These are phyloP conservation scores for Casuarina cunninghamiana DNA, from an alignment of 306 rosid species.

Conservation along the genomic window DNA sequence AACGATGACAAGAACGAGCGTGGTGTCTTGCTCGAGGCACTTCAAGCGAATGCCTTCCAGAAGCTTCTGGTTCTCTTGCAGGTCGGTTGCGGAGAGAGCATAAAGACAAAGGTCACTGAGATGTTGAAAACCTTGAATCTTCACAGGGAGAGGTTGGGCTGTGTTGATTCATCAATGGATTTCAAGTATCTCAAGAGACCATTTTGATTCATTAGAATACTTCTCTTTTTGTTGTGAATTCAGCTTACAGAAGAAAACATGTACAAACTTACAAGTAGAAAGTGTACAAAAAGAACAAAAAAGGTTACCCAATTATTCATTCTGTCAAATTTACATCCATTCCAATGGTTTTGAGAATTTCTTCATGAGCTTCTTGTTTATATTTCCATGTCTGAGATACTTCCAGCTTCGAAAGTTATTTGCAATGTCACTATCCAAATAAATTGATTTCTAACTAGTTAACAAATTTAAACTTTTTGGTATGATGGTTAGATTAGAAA, in stretches of 20 bases:
- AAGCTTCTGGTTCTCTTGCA: conserved; percentile 83
- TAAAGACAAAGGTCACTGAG: conserved; percentile 66
- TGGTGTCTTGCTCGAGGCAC: conserved; percentile 52
- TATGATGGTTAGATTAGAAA: no score
- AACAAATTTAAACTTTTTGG: no score
- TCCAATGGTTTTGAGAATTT: neutral
- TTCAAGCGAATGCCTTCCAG: conserved; percentile 71
- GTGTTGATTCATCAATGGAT: conserved; percentile 68
- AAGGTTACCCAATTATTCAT: conserved; percentile 17
- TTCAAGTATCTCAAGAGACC: conserved; percentile 69
- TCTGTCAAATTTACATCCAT: neutral
- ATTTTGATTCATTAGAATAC: conserved; percentile 38
- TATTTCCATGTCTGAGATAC: neutral
- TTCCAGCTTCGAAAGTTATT: neutral
- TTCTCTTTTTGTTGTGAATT: conserved; percentile 13
- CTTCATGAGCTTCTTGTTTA: no score
- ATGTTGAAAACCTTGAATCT: conserved; percentile 71
- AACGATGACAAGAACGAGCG: conserved; percentile 34
- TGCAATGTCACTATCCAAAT: no score
- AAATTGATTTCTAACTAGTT: no score
- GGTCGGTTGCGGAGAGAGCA: conserved; percentile 63
- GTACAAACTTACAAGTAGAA: conserved; percentile 27
- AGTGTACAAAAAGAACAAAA: neutral
- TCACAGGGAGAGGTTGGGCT: conserved; percentile 49
- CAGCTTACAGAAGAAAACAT: conserved; percentile 21